Evolutionary conservation across 73 alveolate genomes (phyloP).

Genomic region (Durusdinium trenchii): DNA sequence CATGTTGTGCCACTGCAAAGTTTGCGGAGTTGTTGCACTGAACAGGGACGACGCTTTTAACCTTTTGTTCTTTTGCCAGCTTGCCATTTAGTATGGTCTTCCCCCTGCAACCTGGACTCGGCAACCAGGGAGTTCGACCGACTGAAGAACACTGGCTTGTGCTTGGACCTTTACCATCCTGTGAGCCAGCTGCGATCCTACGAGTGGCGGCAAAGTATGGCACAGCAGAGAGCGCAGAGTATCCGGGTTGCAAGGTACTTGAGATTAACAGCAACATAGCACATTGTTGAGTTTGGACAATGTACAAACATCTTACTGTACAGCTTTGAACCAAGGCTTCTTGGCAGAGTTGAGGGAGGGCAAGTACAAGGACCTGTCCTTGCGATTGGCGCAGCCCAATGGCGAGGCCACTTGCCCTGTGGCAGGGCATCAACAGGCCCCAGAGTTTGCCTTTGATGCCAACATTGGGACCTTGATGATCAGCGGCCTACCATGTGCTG

Average conservation of each 20-base stretch:
- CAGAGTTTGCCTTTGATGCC: slow-evolving; percentile 71
- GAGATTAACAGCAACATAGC: too few species aligned
- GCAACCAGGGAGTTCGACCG: slow-evolving; percentile 21
- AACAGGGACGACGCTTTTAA: too few species aligned
- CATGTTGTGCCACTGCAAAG: too few species aligned
- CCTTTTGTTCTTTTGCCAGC: too few species aligned
- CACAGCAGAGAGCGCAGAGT: background rate
- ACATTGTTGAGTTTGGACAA: too few species aligned
- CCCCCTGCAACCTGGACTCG: too few species aligned
- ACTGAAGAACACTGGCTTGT: slow-evolving; percentile 38
- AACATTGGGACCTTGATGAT: slow-evolving; percentile 58
- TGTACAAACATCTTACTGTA: too few species aligned
- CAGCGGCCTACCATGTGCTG: slow-evolving; percentile 71
- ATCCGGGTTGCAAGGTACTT: background rate
- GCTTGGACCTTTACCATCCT: slow-evolving; percentile 71
- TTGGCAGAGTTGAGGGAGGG: background rate
- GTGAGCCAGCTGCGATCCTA: slow-evolving; percentile 26
- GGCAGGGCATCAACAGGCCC: slow-evolving; percentile 58
- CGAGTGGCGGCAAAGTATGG: slow-evolving; percentile 25
- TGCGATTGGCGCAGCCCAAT: slow-evolving; percentile 17
- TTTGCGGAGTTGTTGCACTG: too few species aligned
- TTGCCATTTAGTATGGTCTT: too few species aligned
- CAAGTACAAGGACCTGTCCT: slow-evolving; percentile 19
- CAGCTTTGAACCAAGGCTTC: too few species aligned
- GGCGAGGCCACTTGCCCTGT: slow-evolving; percentile 34